Evolutionary conservation across 805 yeast species (phyloP).

Genomic region (Myxozyma vanderwaltii): DNA sequence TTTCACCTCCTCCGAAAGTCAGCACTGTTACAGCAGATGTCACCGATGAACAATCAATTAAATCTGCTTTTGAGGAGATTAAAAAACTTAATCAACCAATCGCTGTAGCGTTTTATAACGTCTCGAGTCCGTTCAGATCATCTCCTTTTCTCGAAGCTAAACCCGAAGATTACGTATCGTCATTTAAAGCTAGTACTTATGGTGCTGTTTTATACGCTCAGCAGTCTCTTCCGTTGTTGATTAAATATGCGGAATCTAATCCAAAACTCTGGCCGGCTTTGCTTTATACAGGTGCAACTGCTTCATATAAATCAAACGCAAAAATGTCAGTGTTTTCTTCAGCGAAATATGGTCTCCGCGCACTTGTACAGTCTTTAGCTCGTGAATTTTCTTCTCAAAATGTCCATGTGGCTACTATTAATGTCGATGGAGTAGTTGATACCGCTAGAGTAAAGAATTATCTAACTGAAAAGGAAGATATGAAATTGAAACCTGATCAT

Average conservation of each 20-base stretch:
- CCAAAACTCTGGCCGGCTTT: conserved; percentile 16
- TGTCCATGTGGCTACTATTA: conserved; percentile 28
- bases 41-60: conserved; percentile 9
- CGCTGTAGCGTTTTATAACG: conserved; percentile 26
- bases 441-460: conserved; percentile 3
- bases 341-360: conserved; percentile 28
- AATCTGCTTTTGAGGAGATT: conserved; percentile 2
- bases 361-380: conserved; percentile 21
- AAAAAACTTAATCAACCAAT: conserved; percentile 16
- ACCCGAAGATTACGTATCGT: conserved; percentile 7
- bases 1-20: conserved; percentile 9
- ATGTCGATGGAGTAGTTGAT: conserved; percentile 28
- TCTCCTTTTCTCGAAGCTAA: conserved; percentile 22
- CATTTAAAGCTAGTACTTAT: conserved; percentile 6
- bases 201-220: conserved; percentile 24
- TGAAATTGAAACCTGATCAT: conserved; percentile 25
- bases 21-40: conserved; percentile 23
- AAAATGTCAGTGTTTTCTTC: conserved; percentile 23
- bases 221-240: conserved; percentile 17
- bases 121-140: conserved; percentile 19
- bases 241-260: conserved; percentile 1
- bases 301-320: conserved; percentile 29
- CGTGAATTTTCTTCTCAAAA: conserved; percentile 26
- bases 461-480: conserved; percentile 14
- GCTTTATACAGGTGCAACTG: conserved; percentile 32